Evolutionary conservation across 768 basidiomycete species (phyloP).

Genomic region (Calvatia gigantea): DNA sequence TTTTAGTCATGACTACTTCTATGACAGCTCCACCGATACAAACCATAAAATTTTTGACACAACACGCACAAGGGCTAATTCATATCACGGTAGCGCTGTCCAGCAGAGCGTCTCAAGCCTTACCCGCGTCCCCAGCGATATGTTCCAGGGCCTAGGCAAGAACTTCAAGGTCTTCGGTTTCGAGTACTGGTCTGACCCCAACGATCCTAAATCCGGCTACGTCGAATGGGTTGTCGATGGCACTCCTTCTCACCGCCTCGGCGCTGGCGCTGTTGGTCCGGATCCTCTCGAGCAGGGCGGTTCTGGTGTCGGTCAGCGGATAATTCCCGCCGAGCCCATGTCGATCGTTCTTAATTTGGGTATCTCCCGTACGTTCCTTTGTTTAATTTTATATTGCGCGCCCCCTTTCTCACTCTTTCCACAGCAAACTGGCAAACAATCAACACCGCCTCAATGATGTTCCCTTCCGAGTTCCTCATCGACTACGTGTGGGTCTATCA

Average conservation of each 20-base stretch:
- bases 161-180: conserved; percentile 44
- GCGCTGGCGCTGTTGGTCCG: conserved; percentile 46
- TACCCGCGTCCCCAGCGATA: conserved; percentile 43
- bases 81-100: conserved; percentile 49
- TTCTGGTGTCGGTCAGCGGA: conserved; percentile 54
- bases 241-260: conserved; percentile 43
- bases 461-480: conserved; percentile 67
- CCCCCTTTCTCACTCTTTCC: neutral
- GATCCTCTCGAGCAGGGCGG: conserved; percentile 32
- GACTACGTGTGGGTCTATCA: conserved; percentile 87
- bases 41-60: conserved; percentile 32
- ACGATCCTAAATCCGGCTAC: conserved; percentile 50
- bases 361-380: conserved; percentile 46
- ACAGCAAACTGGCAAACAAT: conserved; percentile 64
- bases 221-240: conserved; percentile 77
- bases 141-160: conserved; percentile 55
- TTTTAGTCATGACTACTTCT: conserved; percentile 40
- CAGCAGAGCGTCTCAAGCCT: conserved; percentile 56
- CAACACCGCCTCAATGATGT: conserved; percentile 52
- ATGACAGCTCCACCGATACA: conserved; percentile 27
- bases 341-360: conserved; percentile 60
- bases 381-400: neutral
- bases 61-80: conserved; percentile 30
- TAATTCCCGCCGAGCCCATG: conserved; percentile 58
- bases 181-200: conserved; percentile 69